Conservation (phyloP, 371 early-diverging fungal species). For the Choanephora cucurbitarum region DNA sequence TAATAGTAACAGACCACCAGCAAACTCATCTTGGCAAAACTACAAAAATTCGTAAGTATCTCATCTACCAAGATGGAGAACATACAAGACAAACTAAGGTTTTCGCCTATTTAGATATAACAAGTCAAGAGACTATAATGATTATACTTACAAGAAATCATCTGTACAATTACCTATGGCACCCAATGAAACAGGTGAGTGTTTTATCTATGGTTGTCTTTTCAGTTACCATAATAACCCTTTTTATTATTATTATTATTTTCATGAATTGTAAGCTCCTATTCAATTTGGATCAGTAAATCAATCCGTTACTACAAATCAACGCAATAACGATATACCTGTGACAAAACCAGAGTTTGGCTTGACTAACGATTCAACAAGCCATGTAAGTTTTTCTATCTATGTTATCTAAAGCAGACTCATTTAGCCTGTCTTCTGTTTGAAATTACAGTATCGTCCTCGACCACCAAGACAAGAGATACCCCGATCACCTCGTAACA, state of each 20-base stretch:
- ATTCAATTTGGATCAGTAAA: conserved; percentile 64
- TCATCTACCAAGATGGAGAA: background rate
- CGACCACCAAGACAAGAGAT: conserved; percentile 19
- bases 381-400: conserved; percentile 7
- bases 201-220: background rate
- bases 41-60: background rate
- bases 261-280: conserved; percentile 21
- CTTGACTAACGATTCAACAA: conserved; percentile 35
- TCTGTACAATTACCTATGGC: conserved; percentile 50
- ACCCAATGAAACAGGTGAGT: conserved; percentile 40
- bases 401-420: background rate
- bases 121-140: conserved; percentile 18
- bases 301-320: conserved; percentile 15
- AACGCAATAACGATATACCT: conserved; percentile 14
- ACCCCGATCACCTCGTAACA: conserved; percentile 30
- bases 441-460: conserved; percentile 14
- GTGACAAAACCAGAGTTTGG: conserved; percentile 33
- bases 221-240: background rate
- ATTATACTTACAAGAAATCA: conserved; percentile 19
- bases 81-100: too few relatives aligned
- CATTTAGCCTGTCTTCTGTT: conserved; percentile 1
- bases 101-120: too few relatives aligned
- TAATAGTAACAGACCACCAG: background rate
- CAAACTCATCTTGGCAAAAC: background rate
- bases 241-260: background rate